Evolutionary conservation across 2,329 filamentous ascomycete genomes (phyloP).

Genomic region (Talaromyces sp.): DNA sequence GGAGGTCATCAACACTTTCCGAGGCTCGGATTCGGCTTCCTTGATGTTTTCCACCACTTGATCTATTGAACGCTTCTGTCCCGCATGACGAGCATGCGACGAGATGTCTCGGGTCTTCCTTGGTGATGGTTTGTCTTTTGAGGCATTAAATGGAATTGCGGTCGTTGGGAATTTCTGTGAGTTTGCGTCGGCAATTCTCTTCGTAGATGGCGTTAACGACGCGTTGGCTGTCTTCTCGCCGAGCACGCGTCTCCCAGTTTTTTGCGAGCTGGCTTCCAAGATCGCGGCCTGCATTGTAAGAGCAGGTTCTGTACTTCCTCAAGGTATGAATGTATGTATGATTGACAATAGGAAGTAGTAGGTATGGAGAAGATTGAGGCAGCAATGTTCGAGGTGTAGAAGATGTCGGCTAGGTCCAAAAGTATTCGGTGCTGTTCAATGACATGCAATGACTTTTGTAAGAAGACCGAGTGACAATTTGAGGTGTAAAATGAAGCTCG

Average conservation of each 20-base stretch:
- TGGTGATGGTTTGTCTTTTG: slow-evolving; percentile 25
- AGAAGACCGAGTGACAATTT: neutral
- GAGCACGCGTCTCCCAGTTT: slow-evolving; percentile 41
- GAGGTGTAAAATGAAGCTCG: neutral
- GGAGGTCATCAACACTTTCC: slow-evolving; percentile 21
- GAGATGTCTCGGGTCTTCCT: slow-evolving; percentile 32
- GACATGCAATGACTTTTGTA: neutral
- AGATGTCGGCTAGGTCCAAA: neutral
- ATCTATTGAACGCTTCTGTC: slow-evolving; percentile 43
- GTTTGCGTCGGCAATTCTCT: slow-evolving; percentile 21
- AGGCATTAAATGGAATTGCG: slow-evolving; percentile 27
- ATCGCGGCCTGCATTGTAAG: slow-evolving; percentile 26
- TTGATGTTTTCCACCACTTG: slow-evolving; percentile 36
- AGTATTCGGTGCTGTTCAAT: neutral
- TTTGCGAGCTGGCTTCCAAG: slow-evolving; percentile 34
- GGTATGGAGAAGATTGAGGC: neutral
- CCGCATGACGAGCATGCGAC: slow-evolving; percentile 33
- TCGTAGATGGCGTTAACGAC: slow-evolving; percentile 36
- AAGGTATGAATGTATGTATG: neutral
- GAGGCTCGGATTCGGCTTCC: slow-evolving; percentile 22
- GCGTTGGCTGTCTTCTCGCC: slow-evolving; percentile 45
- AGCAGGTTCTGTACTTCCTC: neutral
- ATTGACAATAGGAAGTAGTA: neutral
- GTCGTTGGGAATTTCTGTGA: slow-evolving; percentile 31
- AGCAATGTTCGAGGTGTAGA: neutral